A percentile compares a stretch with the other conserved stretches of the same genome.
phyloP scores from a whole-genome alignment of 176 grass and related monocot species.

The Eragrostis nindensis region DNA sequence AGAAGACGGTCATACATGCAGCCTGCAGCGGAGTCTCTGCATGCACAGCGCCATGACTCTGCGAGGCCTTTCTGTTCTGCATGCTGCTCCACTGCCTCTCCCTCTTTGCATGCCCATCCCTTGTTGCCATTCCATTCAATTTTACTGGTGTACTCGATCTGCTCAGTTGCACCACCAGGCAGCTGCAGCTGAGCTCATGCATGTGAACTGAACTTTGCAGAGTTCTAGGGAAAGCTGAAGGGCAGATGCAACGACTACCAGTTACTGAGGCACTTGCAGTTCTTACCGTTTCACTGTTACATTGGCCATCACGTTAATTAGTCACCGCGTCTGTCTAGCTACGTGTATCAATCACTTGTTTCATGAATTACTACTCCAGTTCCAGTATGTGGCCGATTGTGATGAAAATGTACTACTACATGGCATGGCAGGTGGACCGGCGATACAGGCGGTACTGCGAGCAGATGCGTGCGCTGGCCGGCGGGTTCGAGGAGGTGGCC shows the following conservation, averaged over 20 bases:
- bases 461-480: constrained; percentile 65
- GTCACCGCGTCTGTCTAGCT: not conserved
- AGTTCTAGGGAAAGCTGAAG: constrained; percentile 21
- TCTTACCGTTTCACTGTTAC: constrained; percentile 55
- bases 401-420: no score
- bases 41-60: constrained; percentile 49
- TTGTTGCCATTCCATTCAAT: constrained; percentile 54
- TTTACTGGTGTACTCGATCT: constrained; percentile 20
- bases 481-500: constrained; percentile 76
- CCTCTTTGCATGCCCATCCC: constrained; percentile 52
- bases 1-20: constrained; percentile 27
- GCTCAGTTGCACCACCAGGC: constrained; percentile 8
- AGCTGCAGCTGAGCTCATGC: not conserved
- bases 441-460: constrained; percentile 83
- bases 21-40: constrained; percentile 24
- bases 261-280: constrained; percentile 8
- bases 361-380: no score
- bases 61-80: constrained; percentile 46
- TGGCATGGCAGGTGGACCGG: constrained; percentile 91
- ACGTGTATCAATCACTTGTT: no score
- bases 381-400: no score
- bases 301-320: constrained; percentile 2
- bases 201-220: constrained; percentile 37
- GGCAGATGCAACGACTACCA: not conserved
- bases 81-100: constrained; percentile 33